These are phyloP conservation scores for Moricandia arvensis DNA, from an alignment of 345 rosid species.

Conservation along the genomic window DNA sequence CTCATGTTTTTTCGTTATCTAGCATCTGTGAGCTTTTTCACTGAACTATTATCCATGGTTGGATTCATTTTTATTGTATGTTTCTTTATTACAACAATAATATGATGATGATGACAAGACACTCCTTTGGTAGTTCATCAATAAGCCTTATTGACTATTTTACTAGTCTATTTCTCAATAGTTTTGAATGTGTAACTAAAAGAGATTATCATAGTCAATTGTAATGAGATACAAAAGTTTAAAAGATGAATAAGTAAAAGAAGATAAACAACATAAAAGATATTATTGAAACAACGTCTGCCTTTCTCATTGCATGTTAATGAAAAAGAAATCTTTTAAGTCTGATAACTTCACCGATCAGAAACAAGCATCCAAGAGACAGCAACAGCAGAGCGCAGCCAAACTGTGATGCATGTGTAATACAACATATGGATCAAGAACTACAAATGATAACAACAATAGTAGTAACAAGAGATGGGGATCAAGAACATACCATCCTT, in stretches of 20 bases:
- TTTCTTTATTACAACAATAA: constrained; percentile 16
- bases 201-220: not conserved
- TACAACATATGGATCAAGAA: not conserved
- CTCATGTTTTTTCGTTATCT: constrained; percentile 25
- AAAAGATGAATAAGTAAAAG: not conserved
- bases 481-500: constrained; percentile 54
- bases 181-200: too few relatives aligned
- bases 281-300: not conserved
- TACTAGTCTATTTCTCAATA: not conserved
- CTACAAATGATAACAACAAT: not conserved
- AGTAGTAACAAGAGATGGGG: not conserved
- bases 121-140: not conserved
- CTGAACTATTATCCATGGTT: constrained; percentile 19
- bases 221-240: not conserved
- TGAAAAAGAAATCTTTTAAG: not conserved
- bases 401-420: constrained; percentile 44
- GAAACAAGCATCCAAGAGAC: constrained; percentile 69
- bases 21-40: constrained; percentile 17
- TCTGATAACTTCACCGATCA: constrained; percentile 27
- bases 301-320: constrained; percentile 4
- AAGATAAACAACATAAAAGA: constrained; percentile 3
- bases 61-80: constrained; percentile 1
- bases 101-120: constrained; percentile 20
- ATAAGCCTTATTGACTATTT: not conserved
- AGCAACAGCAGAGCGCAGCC: constrained; percentile 77